Evolutionary conservation across 2,329 filamentous ascomycete species (phyloP), one percentile per base, ranked within the genome.

Genomic region (Cordyceps fumosorosea): DNA sequence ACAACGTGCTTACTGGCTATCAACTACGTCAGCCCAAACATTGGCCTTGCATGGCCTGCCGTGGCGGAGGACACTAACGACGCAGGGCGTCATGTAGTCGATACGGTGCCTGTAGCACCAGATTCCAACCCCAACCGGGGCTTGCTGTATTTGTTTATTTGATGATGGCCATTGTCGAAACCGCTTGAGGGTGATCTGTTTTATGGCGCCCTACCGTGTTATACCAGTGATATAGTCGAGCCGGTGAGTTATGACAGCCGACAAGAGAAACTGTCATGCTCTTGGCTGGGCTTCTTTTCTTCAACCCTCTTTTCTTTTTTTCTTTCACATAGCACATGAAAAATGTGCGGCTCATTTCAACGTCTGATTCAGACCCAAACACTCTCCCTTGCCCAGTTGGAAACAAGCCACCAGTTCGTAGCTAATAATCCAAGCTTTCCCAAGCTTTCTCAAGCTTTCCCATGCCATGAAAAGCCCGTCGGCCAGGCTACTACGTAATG

Each of bases 121-220:
- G 42, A 55, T 50, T 37, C 11, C 34, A 37, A 37, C 52, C 52
- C 44, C 50, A 22, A 34, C 37, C 37, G 32, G 42, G 51, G 51
- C 29, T 40, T 37, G 12, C 34, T 37, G 52, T 8, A 48, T 56
- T 50, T 62, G 59, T 29, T 29, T 29, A 29, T 62, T 62, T 62
- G 52, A 62, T 48, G 14, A 55, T 22, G 58, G 37, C 32, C 20
- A 32, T 10, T 48, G 52, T 50, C 52, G 59, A 56, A 56, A 62
- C 44, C 52, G 50, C 52, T 29, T 20, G 59, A 47, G 32, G 59
- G n/a, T 62, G 59, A 62, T 62, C 52, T 42, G 59, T 62, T 62
- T 56, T 45, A 52, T 56, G 37, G 52, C n/a, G 5, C 29, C 7
- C 5, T 40, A 8, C 29, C 29, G 6, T n/a, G 29, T 8, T n/a